Conservation (phyloP, 1,284 basidiomycete genomes). For the Cryptococcus sp. region DNA sequence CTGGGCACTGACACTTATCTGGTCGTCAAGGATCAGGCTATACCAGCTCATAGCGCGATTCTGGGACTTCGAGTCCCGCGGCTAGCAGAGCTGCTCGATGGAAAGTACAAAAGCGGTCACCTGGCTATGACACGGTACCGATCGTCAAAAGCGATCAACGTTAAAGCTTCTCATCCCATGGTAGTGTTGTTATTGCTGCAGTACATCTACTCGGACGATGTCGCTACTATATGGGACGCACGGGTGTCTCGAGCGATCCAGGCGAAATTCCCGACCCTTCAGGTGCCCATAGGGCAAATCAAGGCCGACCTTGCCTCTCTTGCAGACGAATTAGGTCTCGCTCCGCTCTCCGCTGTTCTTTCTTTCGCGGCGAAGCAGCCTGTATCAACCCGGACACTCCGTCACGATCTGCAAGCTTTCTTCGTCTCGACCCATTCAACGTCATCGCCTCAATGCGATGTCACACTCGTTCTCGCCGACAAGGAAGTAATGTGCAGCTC, state of each 20-base stretch:
- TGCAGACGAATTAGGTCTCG: conserved; percentile 58
- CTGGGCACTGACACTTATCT: conserved; percentile 47
- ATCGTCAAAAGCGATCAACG: conserved; percentile 16
- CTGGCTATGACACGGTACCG: conserved; percentile 11
- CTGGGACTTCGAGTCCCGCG: conserved; percentile 38
- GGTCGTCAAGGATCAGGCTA: conserved; percentile 37
- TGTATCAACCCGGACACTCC: conserved; percentile 37
- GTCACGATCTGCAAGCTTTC: conserved; percentile 47
- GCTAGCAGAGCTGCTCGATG: conserved; percentile 26
- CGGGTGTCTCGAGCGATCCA: conserved; percentile 64
- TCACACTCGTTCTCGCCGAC: conserved; percentile 74
- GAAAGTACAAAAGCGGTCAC: conserved; percentile 17
- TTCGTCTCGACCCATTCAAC: conserved; percentile 49
- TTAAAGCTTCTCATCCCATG: conserved; percentile 53
- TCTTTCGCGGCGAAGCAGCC: conserved; percentile 43
- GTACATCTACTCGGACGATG: conserved; percentile 84
- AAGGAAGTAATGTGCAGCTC: conserved; percentile 71
- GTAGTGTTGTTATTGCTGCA: conserved; percentile 75
- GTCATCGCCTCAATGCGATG: conserved; percentile 58
- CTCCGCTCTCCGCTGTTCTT: conserved; percentile 43
- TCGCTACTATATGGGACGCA: conserved; percentile 82
- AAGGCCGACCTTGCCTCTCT: conserved; percentile 68
- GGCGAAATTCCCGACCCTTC: conserved; percentile 54
- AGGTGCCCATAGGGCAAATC: conserved; percentile 58
- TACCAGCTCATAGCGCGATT: conserved; percentile 48